phyloP scores from a whole-genome alignment of 1,284 basidiomycete genomes.

The Apiotrichum brassicae region DNA sequence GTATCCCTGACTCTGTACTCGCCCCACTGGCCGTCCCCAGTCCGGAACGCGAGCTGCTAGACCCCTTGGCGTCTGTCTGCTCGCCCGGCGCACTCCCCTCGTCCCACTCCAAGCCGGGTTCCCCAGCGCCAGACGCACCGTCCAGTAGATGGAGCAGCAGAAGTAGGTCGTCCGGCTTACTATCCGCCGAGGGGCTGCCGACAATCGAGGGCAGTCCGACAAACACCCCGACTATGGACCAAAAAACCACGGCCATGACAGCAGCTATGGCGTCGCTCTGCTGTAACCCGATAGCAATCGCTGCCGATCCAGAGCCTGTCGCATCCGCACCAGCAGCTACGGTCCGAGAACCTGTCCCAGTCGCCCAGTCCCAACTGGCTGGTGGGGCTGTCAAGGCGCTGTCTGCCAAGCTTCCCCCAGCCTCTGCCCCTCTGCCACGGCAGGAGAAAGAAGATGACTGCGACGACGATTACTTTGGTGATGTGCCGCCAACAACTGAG shows the following conservation, averaged over 20 bases:
- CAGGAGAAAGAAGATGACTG: slow-evolving; percentile 13
- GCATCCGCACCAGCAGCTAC: background rate
- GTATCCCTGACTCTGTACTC: slow-evolving; percentile 32
- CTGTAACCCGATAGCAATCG: background rate
- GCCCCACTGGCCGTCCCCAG: slow-evolving; percentile 70
- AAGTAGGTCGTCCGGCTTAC: slow-evolving; percentile 23
- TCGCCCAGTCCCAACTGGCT: background rate
- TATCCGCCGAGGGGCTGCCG: slow-evolving; percentile 16
- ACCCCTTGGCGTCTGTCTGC: slow-evolving; percentile 57
- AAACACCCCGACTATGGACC: slow-evolving; percentile 31
- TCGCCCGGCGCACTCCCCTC: background rate
- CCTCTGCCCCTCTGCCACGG: slow-evolving; percentile 37
- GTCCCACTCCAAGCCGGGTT: too few relatives aligned
- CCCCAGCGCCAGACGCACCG: too few relatives aligned
- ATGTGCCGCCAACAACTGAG: slow-evolving; percentile 11
- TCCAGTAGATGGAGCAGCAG: too few relatives aligned
- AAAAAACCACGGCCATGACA: background rate
- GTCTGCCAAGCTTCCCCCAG: slow-evolving; percentile 29
- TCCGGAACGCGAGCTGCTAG: slow-evolving; percentile 76
- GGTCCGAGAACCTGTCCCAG: too few relatives aligned
- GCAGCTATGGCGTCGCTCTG: background rate
- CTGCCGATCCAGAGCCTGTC: background rate
- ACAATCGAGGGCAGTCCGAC: slow-evolving; percentile 41
- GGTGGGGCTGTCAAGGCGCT: slow-evolving; percentile 15
- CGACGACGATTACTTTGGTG: slow-evolving; percentile 38